Evolutionary conservation across 2,329 filamentous ascomycete species (phyloP).

Genomic region (Zasmidium citrigriseum): DNA sequence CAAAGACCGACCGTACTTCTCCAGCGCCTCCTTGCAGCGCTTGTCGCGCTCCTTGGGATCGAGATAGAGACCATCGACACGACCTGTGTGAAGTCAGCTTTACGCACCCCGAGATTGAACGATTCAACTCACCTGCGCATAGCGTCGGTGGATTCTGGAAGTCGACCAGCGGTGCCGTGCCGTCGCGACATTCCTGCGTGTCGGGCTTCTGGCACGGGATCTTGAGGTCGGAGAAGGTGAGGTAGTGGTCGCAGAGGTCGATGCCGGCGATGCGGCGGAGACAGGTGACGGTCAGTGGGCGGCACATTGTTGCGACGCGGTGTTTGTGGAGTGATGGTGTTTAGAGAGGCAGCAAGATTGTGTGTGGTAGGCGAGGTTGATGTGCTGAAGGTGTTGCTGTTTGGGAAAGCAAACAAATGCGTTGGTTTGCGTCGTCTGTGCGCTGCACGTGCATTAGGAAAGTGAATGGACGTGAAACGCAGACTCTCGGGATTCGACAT

Average conservation of each 20-base stretch:
- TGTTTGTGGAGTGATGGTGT: background rate
- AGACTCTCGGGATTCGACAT: no score
- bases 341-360: no score
- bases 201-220: conserved; percentile 16
- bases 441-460: no score
- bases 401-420: no score
- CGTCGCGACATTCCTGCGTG: conserved; percentile 8
- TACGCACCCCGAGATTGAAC: background rate
- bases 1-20: conserved; percentile 1
- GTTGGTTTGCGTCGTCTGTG: no score
- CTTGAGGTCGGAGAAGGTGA: conserved; percentile 2
- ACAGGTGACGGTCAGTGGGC: background rate
- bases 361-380: no score
- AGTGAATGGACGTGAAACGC: no score
- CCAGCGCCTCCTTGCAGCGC: background rate
- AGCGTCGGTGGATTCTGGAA: conserved; percentile 19
- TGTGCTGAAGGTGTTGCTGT: no score
- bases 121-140: conserved; percentile 15
- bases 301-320: background rate
- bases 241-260: background rate
- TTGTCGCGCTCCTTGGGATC: background rate
- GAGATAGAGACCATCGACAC: background rate
- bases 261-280: background rate
- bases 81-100: conserved; percentile 1
- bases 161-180: conserved; percentile 1